Evolutionary conservation across 2,329 filamentous ascomycete genomes (phyloP).

Genomic region (Corynespora cassiicola): DNA sequence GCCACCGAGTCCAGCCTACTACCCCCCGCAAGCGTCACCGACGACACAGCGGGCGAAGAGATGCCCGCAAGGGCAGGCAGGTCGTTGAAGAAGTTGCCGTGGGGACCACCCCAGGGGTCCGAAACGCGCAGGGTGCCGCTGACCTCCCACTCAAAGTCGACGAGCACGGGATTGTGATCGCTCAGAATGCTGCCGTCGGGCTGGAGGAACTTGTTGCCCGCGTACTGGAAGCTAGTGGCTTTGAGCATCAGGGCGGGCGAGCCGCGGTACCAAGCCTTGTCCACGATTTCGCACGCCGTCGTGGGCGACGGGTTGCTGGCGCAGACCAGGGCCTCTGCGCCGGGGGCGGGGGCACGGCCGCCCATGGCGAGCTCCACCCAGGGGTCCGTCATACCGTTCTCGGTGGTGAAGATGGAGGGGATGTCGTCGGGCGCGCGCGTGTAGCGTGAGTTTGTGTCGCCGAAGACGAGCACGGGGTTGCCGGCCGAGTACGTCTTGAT

Average conservation of each 20-base stretch:
- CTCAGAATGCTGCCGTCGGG: conserved; percentile 63
- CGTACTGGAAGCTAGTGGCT: conserved; percentile 63
- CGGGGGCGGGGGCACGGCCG: conserved; percentile 24
- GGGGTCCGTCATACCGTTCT: conserved; percentile 62
- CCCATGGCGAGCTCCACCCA: conserved; percentile 63
- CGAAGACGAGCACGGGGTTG: conserved; percentile 68
- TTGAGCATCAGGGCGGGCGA: conserved; percentile 55
- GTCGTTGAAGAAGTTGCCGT: conserved; percentile 64
- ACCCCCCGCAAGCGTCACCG: conserved; percentile 56
- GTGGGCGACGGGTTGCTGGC: conserved; percentile 63
- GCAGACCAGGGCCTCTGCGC: conserved; percentile 53
- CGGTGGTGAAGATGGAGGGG: conserved; percentile 57
- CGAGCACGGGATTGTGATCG: conserved; percentile 70
- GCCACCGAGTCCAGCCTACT: conserved; percentile 60
- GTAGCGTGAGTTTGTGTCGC: conserved; percentile 72
- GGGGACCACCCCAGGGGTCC: conserved; percentile 55
- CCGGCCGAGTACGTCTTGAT: conserved; percentile 63
- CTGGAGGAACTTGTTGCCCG: conserved; percentile 63
- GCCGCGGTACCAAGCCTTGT: conserved; percentile 69
- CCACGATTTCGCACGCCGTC: conserved; percentile 67
- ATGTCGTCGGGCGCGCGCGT: conserved; percentile 63
- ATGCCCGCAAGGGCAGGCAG: conserved; percentile 47
- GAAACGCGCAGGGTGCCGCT: conserved; percentile 54
- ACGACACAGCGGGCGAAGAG: conserved; percentile 42
- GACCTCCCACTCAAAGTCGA: conserved; percentile 53